Conservation (phyloP, 495 filamentous ascomycete species). For the Pseudotulostoma volvatum region DNA sequence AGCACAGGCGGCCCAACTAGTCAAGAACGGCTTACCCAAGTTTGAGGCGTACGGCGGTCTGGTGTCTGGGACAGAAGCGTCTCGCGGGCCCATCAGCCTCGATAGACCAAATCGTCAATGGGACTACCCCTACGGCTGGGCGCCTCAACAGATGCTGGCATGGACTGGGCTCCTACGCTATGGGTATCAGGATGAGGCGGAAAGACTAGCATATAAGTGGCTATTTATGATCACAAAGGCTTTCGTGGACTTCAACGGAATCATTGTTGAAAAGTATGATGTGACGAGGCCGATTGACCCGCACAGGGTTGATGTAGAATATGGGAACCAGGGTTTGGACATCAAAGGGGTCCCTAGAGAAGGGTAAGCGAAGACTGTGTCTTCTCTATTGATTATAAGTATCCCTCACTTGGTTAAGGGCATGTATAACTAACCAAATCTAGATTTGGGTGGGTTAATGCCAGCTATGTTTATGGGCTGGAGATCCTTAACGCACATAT, state of each 20-base stretch:
- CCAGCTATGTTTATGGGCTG: constrained; percentile 81
- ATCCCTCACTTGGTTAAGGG: too few relatives aligned
- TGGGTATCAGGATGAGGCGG: constrained; percentile 75
- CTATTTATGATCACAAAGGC: constrained; percentile 93
- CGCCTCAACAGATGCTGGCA: constrained; percentile 94
- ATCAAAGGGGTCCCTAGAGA: constrained; percentile 90
- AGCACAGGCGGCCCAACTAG: constrained; percentile 59
- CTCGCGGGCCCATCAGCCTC: constrained; percentile 62
- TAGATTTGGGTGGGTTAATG: constrained; percentile 98
- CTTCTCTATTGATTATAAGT: too few relatives aligned
- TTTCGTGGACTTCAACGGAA: constrained; percentile 93
- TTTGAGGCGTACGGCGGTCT: constrained; percentile 80
- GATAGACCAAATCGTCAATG: constrained; percentile 85
- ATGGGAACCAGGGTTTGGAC: constrained; percentile 86
- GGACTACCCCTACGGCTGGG: constrained; percentile 98
- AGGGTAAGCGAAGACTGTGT: constrained; percentile 54
- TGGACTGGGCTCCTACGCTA: constrained; percentile 87
- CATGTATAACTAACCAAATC: too few relatives aligned
- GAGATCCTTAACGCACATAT: constrained; percentile 71
- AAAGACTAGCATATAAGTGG: constrained; percentile 86
- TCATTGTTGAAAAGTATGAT: constrained; percentile 97
- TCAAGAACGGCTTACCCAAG: constrained; percentile 58
- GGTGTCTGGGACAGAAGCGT: constrained; percentile 75
- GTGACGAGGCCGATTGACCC: constrained; percentile 78
- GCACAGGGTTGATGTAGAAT: constrained; percentile 87